These are phyloP conservation scores for Chytriomyces sp. DNA, from an alignment of 192 early-diverging fungal species.

Conservation along the genomic window DNA sequence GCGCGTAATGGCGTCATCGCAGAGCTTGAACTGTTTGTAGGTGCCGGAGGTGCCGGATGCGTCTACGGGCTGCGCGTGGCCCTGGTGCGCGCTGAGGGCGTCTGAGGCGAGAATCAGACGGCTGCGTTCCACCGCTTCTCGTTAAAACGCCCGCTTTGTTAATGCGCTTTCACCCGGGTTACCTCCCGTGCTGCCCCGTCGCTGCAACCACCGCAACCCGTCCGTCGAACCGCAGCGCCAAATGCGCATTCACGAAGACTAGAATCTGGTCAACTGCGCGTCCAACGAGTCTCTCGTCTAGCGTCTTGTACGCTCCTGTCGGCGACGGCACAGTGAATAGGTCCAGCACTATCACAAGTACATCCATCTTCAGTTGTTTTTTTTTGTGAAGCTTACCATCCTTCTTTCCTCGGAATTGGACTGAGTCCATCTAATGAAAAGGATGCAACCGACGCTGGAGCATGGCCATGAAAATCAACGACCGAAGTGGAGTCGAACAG, in stretches of 20 bases:
- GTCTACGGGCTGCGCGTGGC: not conserved
- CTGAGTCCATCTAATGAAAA: no score
- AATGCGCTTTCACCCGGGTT: no score
- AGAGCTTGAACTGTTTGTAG: conserved; percentile 51
- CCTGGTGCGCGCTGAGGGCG: not conserved
- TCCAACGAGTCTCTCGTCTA: no score
- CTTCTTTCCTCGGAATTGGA: no score
- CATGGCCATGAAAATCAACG: no score
- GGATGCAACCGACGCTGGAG: no score
- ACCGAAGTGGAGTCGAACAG: no score
- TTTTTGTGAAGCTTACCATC: no score
- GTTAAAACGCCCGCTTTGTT: conserved; percentile 31
- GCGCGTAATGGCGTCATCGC: conserved; percentile 38
- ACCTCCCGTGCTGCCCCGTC: conserved; percentile 40
- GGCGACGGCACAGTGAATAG: conserved; percentile 22
- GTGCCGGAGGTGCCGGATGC: conserved; percentile 41
- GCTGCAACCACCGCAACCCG: conserved; percentile 73
- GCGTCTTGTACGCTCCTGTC: not conserved
- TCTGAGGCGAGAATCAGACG: conserved; percentile 10
- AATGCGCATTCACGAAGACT: conserved; percentile 90
- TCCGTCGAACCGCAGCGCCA: conserved; percentile 88
- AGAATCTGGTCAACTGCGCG: conserved; percentile 31
- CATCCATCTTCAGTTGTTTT: not conserved
- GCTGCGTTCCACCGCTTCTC: not conserved
- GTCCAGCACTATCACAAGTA: conserved; percentile 22